These are phyloP conservation scores for Phoenix roebelenii DNA, from an alignment of 176 grass and related monocot species.

Conservation along the genomic window DNA sequence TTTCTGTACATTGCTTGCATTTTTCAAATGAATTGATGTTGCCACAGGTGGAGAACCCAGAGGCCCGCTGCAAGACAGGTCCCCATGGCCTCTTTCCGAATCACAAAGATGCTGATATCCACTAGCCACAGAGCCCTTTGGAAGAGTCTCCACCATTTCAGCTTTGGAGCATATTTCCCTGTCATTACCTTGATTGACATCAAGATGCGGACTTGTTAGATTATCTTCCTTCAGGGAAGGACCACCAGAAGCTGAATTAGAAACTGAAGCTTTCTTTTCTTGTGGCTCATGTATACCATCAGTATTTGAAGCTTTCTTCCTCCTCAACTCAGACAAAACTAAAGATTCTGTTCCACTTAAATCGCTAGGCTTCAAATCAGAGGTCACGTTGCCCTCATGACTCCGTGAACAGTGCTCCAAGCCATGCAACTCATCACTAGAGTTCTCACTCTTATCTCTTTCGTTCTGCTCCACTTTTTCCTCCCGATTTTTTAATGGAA, in stretches of 20 bases:
- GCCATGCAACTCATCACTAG: constrained; percentile 23
- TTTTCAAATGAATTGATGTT: background rate
- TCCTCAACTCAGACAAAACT: constrained; percentile 29
- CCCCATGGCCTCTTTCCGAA: constrained; percentile 1
- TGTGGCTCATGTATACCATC: constrained; percentile 22
- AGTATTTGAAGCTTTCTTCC: constrained; percentile 23
- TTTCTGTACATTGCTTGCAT: constrained; percentile 25
- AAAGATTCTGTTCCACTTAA: constrained; percentile 17
- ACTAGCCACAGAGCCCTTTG: constrained; percentile 1
- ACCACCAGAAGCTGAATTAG: constrained; percentile 26
- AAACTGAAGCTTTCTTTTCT: constrained; percentile 21
- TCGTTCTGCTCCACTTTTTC: constrained; percentile 25
- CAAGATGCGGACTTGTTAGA: background rate
- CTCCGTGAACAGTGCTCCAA: constrained; percentile 20
- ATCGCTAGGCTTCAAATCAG: constrained; percentile 8
- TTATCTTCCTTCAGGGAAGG: constrained; percentile 15
- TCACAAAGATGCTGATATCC: background rate
- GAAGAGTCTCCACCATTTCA: background rate
- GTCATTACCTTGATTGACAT: background rate
- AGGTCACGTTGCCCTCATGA: constrained; percentile 6
- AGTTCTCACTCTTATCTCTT: constrained; percentile 14
- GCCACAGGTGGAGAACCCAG: no score
- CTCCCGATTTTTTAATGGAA: constrained; percentile 27
- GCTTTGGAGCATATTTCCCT: background rate
- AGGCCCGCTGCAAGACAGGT: no score